Percentiles rank a stretch among this genome's conserved stretches.
Evolutionary conservation across 2,329 filamentous ascomycete species (phyloP).

Genomic region (Cryphonectria nitschkei): DNA sequence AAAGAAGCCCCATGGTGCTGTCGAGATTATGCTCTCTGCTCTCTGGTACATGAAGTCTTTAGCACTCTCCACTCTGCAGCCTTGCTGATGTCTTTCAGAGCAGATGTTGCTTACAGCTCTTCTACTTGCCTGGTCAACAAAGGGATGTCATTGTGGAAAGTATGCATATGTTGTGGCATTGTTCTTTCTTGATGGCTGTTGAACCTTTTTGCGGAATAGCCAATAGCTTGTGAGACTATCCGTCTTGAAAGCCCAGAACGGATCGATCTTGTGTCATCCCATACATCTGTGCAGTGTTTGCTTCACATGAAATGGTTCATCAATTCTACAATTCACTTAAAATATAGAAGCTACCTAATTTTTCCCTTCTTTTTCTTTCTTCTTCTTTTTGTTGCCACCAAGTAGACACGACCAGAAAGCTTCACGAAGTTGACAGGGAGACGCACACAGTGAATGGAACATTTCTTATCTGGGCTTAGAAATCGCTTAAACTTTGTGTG

Average conservation of each 20-base stretch:
- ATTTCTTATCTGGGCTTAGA: too few relatives aligned
- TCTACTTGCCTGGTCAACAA: not conserved
- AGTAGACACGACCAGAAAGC: not conserved
- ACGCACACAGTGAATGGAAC: too few relatives aligned
- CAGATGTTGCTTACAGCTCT: not conserved
- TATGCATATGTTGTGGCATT: not conserved
- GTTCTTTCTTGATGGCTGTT: not conserved
- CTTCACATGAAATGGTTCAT: not conserved
- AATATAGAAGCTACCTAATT: too few relatives aligned
- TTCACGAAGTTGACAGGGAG: too few relatives aligned
- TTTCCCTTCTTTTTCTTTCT: too few relatives aligned
- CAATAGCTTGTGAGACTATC: not conserved
- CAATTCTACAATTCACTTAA: too few relatives aligned
- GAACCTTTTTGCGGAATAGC: not conserved
- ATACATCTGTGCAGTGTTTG: not conserved
- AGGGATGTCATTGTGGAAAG: not conserved
- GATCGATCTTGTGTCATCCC: not conserved
- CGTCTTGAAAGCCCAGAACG: not conserved
- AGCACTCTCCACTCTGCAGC: not conserved
- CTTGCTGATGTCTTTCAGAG: not conserved
- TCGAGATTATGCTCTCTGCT: not conserved
- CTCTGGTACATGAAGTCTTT: not conserved
- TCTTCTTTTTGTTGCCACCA: too few relatives aligned
- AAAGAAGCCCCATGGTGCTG: not conserved
- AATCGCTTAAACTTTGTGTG: too few relatives aligned